Percentiles rank a stretch among this genome's conserved stretches.
Conservation (phyloP, 495 filamentous ascomycete genomes). For the Lasiosphaeria miniovina region DNA sequence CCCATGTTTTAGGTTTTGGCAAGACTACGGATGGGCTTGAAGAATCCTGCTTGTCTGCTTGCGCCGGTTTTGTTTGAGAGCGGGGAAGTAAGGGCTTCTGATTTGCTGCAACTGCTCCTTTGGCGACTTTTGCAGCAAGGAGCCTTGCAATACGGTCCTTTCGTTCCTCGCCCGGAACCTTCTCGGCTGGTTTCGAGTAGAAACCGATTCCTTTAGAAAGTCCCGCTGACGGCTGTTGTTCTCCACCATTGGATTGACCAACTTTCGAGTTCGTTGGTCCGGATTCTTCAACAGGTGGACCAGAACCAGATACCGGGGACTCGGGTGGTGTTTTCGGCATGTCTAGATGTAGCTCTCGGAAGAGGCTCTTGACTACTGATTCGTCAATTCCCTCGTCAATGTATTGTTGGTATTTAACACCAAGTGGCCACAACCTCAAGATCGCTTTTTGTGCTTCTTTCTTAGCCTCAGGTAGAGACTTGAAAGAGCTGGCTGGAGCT, state of each 20-base stretch:
- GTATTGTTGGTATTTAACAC: constrained; percentile 65
- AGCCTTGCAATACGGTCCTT: constrained; percentile 75
- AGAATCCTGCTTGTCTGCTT: constrained; percentile 11
- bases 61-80: constrained; percentile 13
- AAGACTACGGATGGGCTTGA: constrained; percentile 9
- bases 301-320: background rate
- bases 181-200: constrained; percentile 23
- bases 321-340: constrained; percentile 28
- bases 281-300: background rate
- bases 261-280: constrained; percentile 1
- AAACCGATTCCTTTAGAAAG: constrained; percentile 5
- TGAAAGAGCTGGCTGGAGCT: constrained; percentile 11
- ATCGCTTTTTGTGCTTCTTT: constrained; percentile 69
- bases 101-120: constrained; percentile 19
- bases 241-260: background rate
- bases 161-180: constrained; percentile 58
- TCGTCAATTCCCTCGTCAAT: constrained; percentile 70
- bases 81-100: constrained; percentile 9
- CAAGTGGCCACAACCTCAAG: constrained; percentile 58
- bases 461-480: constrained; percentile 49
- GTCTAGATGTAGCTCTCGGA: constrained; percentile 61
- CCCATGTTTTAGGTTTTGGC: constrained; percentile 35
- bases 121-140: constrained; percentile 56
- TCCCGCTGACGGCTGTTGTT: background rate
- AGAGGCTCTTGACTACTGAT: constrained; percentile 58